Percentiles rank a stretch among this genome's conserved stretches.
Conservation (phyloP, 345 rosid genomes). For the Isatis tinctoria region DNA sequence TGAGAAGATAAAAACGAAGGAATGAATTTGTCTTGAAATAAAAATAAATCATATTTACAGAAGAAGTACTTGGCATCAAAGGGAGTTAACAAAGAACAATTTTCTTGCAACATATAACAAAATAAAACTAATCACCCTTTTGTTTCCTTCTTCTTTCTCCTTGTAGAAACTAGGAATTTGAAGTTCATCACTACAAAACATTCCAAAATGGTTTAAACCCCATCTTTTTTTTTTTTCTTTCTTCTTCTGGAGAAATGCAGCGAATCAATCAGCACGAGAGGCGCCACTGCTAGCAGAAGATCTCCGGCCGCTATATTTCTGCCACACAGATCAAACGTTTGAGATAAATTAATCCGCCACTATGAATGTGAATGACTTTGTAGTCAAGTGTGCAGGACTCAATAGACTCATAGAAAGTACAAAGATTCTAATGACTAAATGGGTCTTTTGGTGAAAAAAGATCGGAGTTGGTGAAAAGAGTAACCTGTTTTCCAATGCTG, state of each 20-base stretch:
- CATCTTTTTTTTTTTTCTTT: background rate
- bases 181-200: constrained; percentile 11
- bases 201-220: constrained; percentile 2
- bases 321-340: constrained; percentile 7
- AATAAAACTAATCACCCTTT: background rate
- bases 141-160: background rate
- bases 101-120: constrained; percentile 13
- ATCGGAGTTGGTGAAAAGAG: background rate
- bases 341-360: background rate
- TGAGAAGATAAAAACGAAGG: background rate
- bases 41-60: constrained; percentile 23
- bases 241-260: background rate
- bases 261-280: constrained; percentile 39
- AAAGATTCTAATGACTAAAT: background rate
- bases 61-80: background rate
- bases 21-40: constrained; percentile 4
- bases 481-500: constrained; percentile 68
- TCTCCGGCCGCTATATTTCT: constrained; percentile 51
- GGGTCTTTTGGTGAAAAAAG: background rate
- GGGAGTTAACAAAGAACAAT: constrained; percentile 6
- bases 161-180: background rate
- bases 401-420: background rate
- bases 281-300: constrained; percentile 49
- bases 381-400: background rate
- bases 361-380: background rate